Evolutionary conservation across 75 land plant species (phyloP).

Genomic region (Sequoia sempervirens): DNA sequence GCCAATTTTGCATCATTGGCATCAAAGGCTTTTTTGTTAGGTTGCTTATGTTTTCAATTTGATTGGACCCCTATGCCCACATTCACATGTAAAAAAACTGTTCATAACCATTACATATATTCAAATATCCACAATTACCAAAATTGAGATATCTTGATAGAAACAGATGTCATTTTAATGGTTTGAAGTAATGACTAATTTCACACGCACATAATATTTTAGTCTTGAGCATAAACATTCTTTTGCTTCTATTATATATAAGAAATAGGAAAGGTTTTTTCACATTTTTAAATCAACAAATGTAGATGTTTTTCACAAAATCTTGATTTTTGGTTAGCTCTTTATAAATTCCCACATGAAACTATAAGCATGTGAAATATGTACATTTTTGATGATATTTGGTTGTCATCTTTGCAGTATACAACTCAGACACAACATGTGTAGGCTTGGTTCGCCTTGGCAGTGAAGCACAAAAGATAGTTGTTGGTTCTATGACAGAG

Average conservation of each 20-base stretch:
- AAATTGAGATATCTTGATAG: neutral
- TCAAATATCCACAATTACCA: neutral
- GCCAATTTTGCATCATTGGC: too few relatives aligned
- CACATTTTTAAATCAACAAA: neutral
- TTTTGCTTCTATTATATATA: neutral
- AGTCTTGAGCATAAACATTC: neutral
- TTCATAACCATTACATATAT: neutral
- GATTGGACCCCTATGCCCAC: too few relatives aligned
- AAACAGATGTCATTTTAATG: neutral
- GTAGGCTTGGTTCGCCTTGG: constrained; percentile 94
- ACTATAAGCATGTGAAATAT: neutral
- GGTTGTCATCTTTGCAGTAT: constrained; percentile 42
- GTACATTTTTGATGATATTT: neutral
- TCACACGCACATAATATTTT: neutral
- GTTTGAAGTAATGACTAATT: neutral
- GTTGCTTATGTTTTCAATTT: too few relatives aligned
- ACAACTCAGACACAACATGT: constrained; percentile 57
- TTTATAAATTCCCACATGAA: neutral
- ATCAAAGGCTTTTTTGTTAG: too few relatives aligned
- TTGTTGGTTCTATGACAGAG: constrained; percentile 78
- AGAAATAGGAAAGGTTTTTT: neutral
- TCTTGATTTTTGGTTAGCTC: neutral
- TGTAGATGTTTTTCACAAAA: constrained; percentile 6
- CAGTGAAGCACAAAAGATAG: constrained; percentile 70
- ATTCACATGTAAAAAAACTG: too few relatives aligned